Percentiles rank a stretch among this genome's conserved stretches.
Conservation (phyloP, 345 rosid genomes). For the Clausena lansium region DNA sequence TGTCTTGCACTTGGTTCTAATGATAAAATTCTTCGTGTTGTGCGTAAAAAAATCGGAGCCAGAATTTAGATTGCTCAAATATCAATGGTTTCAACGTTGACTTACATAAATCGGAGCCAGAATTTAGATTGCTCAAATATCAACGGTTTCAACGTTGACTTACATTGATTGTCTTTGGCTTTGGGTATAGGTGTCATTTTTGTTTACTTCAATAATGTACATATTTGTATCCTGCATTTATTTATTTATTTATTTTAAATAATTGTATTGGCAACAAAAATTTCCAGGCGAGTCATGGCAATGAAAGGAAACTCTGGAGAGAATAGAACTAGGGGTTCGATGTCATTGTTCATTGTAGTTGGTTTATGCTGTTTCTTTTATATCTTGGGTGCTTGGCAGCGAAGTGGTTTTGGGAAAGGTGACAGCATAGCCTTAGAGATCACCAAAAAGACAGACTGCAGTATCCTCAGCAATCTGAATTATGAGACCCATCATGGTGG, state of each 20-base stretch:
- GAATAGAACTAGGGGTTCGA: conserved; percentile 40
- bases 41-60: background rate
- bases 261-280: background rate
- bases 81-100: background rate
- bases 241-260: background rate
- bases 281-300: conserved; percentile 32
- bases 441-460: conserved; percentile 49
- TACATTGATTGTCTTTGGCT: background rate
- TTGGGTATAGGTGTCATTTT: background rate
- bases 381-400: conserved; percentile 72
- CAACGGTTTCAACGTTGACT: background rate
- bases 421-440: conserved; percentile 51
- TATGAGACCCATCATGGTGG: conserved; percentile 51
- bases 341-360: conserved; percentile 42
- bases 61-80: too few species aligned
- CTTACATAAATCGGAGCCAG: too few species aligned
- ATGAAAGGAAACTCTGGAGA: conserved; percentile 31
- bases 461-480: conserved; percentile 40
- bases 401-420: conserved; percentile 70
- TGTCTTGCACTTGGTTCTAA: too few species aligned
- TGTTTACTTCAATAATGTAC: background rate
- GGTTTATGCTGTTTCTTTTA: conserved; percentile 61
- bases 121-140: too few species aligned
- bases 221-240: background rate
- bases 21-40: background rate